Evolutionary conservation across 1,139 yeast genomes (phyloP).

Genomic region (Lodderomyces parapsilosis): DNA sequence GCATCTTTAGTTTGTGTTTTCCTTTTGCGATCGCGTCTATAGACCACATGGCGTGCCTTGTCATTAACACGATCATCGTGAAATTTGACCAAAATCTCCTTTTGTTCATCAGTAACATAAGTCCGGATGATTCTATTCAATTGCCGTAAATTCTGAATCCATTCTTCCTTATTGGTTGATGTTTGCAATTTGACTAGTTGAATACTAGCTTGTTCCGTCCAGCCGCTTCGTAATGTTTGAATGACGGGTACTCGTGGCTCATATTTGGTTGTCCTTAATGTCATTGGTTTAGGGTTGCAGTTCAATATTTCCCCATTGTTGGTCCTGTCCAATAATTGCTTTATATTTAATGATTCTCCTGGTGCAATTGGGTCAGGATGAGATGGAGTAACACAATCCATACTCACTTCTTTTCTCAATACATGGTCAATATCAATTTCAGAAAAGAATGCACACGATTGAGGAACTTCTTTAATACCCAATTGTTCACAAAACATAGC

Average conservation of each 20-base stretch:
- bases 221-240: constrained; percentile 21
- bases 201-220: constrained; percentile 18
- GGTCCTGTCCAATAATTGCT: constrained; percentile 41
- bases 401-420: constrained; percentile 81
- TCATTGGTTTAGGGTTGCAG: constrained; percentile 10
- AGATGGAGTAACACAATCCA: constrained; percentile 91
- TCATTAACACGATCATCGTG: background rate
- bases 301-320: constrained; percentile 21
- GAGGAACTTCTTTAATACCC: constrained; percentile 89
- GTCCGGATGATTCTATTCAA: constrained; percentile 3
- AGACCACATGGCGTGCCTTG: background rate
- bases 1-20: background rate
- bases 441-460: constrained; percentile 92
- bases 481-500: constrained; percentile 93
- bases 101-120: background rate
- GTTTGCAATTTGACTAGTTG: constrained; percentile 31
- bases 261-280: constrained; percentile 18
- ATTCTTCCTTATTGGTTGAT: constrained; percentile 15
- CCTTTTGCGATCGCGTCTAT: background rate
- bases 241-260: constrained; percentile 25
- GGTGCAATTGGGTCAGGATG: constrained; percentile 68
- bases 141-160: constrained; percentile 7
- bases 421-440: constrained; percentile 90
- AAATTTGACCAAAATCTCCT: background rate
- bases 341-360: constrained; percentile 76